Base-by-base conservation (phyloP, 2,329 filamentous ascomycete genomes). In the Colletotrichum phormii region DNA sequence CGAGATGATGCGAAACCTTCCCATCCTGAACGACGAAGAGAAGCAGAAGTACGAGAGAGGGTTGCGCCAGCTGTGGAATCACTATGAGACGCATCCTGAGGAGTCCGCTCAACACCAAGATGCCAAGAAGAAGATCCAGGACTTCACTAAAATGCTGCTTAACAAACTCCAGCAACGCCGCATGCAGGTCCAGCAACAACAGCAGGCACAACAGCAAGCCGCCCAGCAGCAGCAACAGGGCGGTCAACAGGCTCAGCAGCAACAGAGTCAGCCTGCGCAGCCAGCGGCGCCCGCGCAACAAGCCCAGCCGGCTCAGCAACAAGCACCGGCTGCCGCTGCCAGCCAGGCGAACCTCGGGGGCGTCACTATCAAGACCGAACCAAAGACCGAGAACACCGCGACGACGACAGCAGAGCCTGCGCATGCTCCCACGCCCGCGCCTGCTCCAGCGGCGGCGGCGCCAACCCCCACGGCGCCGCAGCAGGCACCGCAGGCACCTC, bases 41-140 rank as follows among this genome's bases (percentile, higher is more conserved):
- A 90, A 88, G 76, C 76, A 76, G 2, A 90, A 90, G 76, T 92
- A 91, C 75, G 89, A 91, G 75, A 80, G 83, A 2, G 90, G 90
- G 1, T 81, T 92, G 0, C 82, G 84, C 11, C 77, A 81, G 1
- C 81, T 92, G 0, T 92, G 89, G 86, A 84, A 81, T 26, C 84
- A 88, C 53, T 86, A 88, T 58, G 86, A 88, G 71, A 86, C 83
- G 24, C 81, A 83, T 0, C 79, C 85, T 0, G 82, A 84, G 1
- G 87, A 87, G 26, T 88, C 88, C 4, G 76, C 77, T 0, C 84
- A 87, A 26, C 86, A 91, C 58, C 79, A 84, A 29, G 82, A 83
- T 0, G 89, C 90, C 0, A 87, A 86, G 74, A 84, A 85, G 53
- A 92, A 91, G 81, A 88, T 92, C 26, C 79, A 82, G 7, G 89